Percentiles rank a stretch among this genome's conserved stretches.
phyloP scores from a whole-genome alignment of 108 stramenopile species.

The Nitzschia sp. region DNA sequence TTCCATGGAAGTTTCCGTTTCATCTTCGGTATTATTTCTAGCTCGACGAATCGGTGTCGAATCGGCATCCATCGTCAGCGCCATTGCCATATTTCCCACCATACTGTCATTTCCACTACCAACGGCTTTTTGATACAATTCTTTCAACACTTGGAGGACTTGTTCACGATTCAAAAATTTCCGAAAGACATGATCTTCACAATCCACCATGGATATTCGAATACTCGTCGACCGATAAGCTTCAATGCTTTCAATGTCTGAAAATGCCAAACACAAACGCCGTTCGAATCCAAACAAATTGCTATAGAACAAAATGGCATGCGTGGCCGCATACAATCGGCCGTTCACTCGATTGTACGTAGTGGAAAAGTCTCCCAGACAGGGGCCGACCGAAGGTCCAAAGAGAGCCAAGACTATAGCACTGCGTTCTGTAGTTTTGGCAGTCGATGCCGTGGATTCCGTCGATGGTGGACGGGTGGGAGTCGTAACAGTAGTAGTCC shows the following conservation, averaged over 20 bases:
- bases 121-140: background rate
- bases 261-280: slow-evolving; percentile 45
- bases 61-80: too few relatives aligned
- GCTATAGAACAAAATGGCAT: slow-evolving; percentile 63
- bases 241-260: slow-evolving; percentile 40
- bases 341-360: slow-evolving; percentile 64
- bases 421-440: slow-evolving; percentile 17
- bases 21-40: background rate
- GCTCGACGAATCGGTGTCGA: background rate
- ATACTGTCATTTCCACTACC: background rate
- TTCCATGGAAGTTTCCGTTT: background rate
- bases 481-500: background rate
- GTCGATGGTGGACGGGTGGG: background rate
- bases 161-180: slow-evolving; percentile 50
- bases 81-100: too few relatives aligned
- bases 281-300: slow-evolving; percentile 80
- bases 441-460: background rate
- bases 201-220: slow-evolving; percentile 40
- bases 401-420: slow-evolving; percentile 56
- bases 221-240: slow-evolving; percentile 58
- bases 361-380: slow-evolving; percentile 56
- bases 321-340: slow-evolving; percentile 58
- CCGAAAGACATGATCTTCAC: slow-evolving; percentile 61
- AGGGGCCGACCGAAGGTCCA: slow-evolving; percentile 46
- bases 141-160: slow-evolving; percentile 33